Evolutionary conservation across 225 moss, liverwort and hornwort genomes (phyloP).

Genomic region (Straminergon stramineum): DNA sequence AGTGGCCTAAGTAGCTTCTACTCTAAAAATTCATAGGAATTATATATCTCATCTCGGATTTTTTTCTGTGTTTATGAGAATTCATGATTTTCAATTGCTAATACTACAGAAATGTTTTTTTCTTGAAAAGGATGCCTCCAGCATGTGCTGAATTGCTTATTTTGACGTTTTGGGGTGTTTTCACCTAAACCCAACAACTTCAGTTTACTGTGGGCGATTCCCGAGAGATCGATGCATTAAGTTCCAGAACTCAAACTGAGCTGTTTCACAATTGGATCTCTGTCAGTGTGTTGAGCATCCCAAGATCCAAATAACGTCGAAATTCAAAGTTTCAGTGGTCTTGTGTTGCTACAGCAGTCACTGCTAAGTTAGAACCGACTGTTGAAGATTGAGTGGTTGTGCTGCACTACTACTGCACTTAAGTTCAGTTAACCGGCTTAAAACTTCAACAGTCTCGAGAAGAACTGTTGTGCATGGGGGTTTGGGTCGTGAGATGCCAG

Average conservation of each 20-base stretch:
- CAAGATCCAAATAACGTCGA: not conserved
- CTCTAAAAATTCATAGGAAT: not conserved
- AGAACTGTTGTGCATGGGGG: not conserved
- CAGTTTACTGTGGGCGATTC: not conserved
- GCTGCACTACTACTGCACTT: not conserved
- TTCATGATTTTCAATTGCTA: not conserved
- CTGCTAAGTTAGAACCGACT: no score
- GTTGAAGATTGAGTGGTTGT: not conserved
- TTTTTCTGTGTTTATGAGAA: fast-evolving
- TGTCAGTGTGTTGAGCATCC: not conserved
- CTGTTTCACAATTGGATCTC: not conserved
- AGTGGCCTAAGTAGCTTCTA: fast-evolving
- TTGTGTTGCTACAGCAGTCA: not conserved
- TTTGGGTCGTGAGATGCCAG: not conserved
- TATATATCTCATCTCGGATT: not conserved
- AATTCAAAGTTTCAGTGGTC: not conserved
- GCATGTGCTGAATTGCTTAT: no score
- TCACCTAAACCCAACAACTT: not conserved
- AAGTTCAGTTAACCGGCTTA: not conserved
- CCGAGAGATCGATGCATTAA: not conserved
- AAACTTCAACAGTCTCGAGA: not conserved
- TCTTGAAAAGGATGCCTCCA: not conserved
- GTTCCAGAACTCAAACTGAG: not conserved
- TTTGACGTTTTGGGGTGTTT: not conserved
- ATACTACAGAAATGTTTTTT: not conserved